These are phyloP conservation scores for Fallopia convolvulus DNA, from an alignment of 148 eudicot species.

Conservation along the genomic window DNA sequence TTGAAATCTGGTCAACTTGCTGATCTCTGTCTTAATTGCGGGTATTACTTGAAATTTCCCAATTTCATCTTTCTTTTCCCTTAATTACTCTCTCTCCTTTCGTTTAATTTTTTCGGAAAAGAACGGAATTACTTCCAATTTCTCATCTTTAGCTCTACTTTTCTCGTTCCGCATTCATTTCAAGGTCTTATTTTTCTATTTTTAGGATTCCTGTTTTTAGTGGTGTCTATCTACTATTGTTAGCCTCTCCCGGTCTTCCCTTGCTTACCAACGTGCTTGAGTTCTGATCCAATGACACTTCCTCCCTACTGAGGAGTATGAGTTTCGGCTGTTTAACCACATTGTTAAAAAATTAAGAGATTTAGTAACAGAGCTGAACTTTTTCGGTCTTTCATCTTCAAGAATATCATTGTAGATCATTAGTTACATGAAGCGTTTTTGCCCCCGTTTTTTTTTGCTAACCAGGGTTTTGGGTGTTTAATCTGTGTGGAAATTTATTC, in stretches of 20 bases:
- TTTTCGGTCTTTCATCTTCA: neutral
- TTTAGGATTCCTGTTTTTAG: neutral
- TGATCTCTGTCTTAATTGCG: conserved; percentile 70
- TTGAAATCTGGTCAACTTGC: conserved; percentile 77
- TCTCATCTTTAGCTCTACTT: neutral
- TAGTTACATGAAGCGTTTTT: neutral
- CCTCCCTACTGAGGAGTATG: neutral
- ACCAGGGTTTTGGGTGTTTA: neutral
- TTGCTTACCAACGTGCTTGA: neutral
- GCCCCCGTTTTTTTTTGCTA: neutral
- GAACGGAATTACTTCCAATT: neutral
- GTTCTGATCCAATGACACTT: neutral
- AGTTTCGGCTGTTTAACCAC: neutral
- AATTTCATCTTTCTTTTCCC: neutral
- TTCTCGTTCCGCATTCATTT: neutral
- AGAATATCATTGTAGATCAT: neutral
- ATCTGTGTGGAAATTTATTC: neutral
- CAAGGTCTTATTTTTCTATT: neutral
- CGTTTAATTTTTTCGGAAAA: neutral
- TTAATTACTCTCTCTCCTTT: neutral
- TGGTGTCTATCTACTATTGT: neutral
- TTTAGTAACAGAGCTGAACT: neutral
- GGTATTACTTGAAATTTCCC: conserved; percentile 31
- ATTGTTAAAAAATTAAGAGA: neutral
- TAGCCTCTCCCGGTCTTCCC: neutral